phyloP scores from a whole-genome alignment of 768 basidiomycete species.

The Lactarius quietus region DNA sequence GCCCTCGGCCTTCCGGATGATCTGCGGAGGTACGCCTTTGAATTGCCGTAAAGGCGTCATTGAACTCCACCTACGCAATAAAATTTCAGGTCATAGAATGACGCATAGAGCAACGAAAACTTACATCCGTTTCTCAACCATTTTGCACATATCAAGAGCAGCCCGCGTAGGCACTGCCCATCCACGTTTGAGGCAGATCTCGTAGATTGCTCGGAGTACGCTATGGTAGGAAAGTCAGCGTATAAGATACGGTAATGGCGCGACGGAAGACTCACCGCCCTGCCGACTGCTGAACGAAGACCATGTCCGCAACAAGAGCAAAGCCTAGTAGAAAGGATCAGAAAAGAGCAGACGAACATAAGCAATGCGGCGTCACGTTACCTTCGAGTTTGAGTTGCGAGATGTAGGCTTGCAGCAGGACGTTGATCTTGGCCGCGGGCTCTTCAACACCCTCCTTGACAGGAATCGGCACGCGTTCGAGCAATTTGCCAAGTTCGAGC shows the following conservation, averaged over 20 bases:
- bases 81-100: neutral
- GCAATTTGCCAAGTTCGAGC: slow-evolving; percentile 80
- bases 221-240: slow-evolving; percentile 37
- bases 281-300: slow-evolving; percentile 96
- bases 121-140: slow-evolving; percentile 85
- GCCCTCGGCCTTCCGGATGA: slow-evolving; percentile 87
- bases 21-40: slow-evolving; percentile 82
- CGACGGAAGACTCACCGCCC: slow-evolving; percentile 57
- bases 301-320: slow-evolving; percentile 86
- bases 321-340: slow-evolving; percentile 49
- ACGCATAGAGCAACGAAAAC: slow-evolving; percentile 26
- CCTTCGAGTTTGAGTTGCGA: slow-evolving; percentile 92
- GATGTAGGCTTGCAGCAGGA: slow-evolving; percentile 90
- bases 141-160: slow-evolving; percentile 92
- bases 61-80: slow-evolving; percentile 78
- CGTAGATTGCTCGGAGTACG: slow-evolving; percentile 94
- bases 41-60: slow-evolving; percentile 98
- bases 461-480: slow-evolving; percentile 95
- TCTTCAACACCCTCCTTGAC: slow-evolving; percentile 97
- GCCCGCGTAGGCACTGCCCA: slow-evolving; percentile 94
- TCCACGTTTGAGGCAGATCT: slow-evolving; percentile 96
- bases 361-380: slow-evolving; percentile 25
- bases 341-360: neutral
- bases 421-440: slow-evolving; percentile 96
- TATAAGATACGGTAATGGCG: neutral